Evolutionary conservation across 129 eudicot genomes (phyloP).

Genomic region (Erigeron canadensis): DNA sequence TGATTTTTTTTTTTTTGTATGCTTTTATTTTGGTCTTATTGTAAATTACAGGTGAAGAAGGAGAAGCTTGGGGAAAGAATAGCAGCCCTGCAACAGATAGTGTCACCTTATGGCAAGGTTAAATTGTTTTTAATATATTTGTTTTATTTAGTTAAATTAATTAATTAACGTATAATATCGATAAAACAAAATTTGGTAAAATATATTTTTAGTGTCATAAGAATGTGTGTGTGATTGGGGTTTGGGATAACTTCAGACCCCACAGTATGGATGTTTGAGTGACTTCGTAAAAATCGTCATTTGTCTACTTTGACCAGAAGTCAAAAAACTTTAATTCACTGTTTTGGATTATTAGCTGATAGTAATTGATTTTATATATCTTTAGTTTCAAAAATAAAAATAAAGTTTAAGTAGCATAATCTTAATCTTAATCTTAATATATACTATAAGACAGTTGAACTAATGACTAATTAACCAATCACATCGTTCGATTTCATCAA

Average conservation of each 20-base stretch:
- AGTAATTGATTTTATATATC: not conserved
- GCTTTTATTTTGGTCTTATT: not conserved
- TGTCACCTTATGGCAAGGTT: slow-evolving; percentile 89
- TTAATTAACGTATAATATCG: slow-evolving; percentile 13
- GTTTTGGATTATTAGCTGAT: not conserved
- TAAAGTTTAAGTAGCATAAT: too few relatives aligned
- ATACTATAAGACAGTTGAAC: too few relatives aligned
- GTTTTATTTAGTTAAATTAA: not conserved
- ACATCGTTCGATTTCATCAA: too few relatives aligned
- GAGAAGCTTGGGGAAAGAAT: slow-evolving; percentile 88
- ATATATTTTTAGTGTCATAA: slow-evolving; percentile 29
- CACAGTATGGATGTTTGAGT: slow-evolving; percentile 44
- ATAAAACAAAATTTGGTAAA: slow-evolving; percentile 6
- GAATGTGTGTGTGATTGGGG: slow-evolving; percentile 43
- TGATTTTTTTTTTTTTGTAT: not conserved
- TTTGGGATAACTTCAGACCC: slow-evolving; percentile 34
- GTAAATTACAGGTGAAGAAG: slow-evolving; percentile 45
- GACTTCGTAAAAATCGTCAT: slow-evolving; percentile 40
- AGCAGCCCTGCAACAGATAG: slow-evolving; percentile 69
- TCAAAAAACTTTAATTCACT: slow-evolving; percentile 28
- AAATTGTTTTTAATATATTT: not conserved
- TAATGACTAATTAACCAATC: too few relatives aligned
- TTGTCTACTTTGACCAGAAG: slow-evolving; percentile 41
- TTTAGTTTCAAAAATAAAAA: too few relatives aligned
- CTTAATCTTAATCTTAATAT: too few relatives aligned